Evolutionary conservation across 306 rosid species (phyloP).

Genomic region (Delonix regia): DNA sequence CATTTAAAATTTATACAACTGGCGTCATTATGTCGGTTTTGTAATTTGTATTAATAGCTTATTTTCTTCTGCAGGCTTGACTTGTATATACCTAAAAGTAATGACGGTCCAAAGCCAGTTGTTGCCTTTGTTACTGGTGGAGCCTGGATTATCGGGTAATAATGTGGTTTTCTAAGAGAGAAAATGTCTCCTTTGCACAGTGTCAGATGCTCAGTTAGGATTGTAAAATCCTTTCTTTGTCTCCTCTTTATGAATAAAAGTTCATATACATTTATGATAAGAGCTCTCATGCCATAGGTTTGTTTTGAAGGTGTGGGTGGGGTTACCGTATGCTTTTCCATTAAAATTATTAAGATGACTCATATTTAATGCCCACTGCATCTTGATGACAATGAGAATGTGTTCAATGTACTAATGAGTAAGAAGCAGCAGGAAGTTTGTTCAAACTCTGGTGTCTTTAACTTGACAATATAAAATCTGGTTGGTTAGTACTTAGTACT

Average conservation of each 20-base stretch:
- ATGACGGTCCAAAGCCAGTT: constrained; percentile 73
- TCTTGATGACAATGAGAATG: not conserved
- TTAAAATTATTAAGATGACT: not conserved
- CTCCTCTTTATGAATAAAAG: not conserved
- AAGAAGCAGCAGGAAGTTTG: not conserved
- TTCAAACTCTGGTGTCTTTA: not conserved
- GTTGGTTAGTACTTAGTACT: not conserved
- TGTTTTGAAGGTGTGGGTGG: not conserved
- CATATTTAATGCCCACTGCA: not conserved
- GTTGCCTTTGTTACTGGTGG: constrained; percentile 93
- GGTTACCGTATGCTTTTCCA: not conserved
- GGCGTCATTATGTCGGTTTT: constrained; percentile 27
- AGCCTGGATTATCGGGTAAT: constrained; percentile 97
- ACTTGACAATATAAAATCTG: not conserved
- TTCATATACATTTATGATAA: constrained; percentile 15
- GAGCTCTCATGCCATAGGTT: not conserved
- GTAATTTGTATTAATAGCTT: constrained; percentile 25
- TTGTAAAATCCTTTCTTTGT: constrained; percentile 3
- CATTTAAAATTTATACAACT: constrained; percentile 5
- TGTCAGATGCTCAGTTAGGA: constrained; percentile 21
- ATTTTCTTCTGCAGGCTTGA: constrained; percentile 71
- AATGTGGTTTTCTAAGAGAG: not conserved
- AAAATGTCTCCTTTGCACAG: constrained; percentile 9
- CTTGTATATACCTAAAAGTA: constrained; percentile 75
- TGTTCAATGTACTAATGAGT: not conserved